Evolutionary conservation across 2,329 filamentous ascomycete genomes (phyloP), one percentile per base, ranked within the genome.

Genomic region (Fusarium azukiicola): DNA sequence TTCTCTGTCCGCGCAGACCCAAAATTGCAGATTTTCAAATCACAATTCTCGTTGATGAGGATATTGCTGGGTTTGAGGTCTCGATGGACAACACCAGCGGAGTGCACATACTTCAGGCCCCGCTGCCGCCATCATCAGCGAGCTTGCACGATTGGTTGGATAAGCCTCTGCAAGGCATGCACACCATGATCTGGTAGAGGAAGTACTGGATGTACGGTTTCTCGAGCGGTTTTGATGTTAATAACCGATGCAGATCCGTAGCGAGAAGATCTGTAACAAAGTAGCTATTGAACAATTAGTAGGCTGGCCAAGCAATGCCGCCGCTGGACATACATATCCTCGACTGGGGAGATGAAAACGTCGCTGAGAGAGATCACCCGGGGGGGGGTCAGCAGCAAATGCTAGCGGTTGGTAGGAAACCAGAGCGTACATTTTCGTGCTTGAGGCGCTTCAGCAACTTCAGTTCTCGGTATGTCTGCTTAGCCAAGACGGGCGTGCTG

Each of bases 181-280:
- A 84, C 90, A 99, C 97, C 91, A 99, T 93, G 85, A 99, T 99
- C 89, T 99, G 98, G 89, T 99, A 99, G 76, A 99, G 93, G 88
- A 99, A 99, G 90, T 99, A 99, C 90, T 99, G 98, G 84, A 99
- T 99, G 88, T 99, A 99, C 88, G 99, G 98, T 90, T 98, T 99
- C 92, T 99, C 98, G 69, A 99, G 94, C 32, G 98, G 98, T 86
- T 98, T 93, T 64, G 98, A 99, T 67, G 97, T 99, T 83, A 99
- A 93, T 78, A 99, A 93, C 81, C 98, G 95, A 90, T 99, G 98
- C 79, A 99, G 92, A 88, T 99, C 98, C 85, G 98, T 99, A 73
- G 98, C 98, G 79, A 99, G 93, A 74, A 99, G 94, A 89, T 99
- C 98, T 84, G 98, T 99, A 85, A 99, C 98, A 86, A 99, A 98